phyloP scores from a whole-genome alignment of 805 yeast species.

The Starmerella scarabaei region DNA sequence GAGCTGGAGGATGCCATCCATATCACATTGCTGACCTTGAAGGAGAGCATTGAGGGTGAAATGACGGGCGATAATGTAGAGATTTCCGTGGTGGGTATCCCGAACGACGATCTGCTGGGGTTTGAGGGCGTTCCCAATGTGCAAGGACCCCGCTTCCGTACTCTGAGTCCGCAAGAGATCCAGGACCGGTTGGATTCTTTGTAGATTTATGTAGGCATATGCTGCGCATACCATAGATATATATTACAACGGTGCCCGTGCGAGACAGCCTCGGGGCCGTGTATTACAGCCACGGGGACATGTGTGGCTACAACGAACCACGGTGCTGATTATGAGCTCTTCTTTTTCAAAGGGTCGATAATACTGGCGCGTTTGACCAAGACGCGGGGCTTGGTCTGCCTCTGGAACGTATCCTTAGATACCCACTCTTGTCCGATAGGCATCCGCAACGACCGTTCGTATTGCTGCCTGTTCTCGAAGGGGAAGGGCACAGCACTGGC shows the following conservation, averaged over 20 bases:
- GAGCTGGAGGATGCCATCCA: conserved; percentile 97
- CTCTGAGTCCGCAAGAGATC: conserved; percentile 77
- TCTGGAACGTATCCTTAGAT: conserved; percentile 72
- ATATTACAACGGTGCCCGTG: not conserved
- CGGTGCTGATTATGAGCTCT: not conserved
- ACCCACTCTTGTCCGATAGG: conserved; percentile 98
- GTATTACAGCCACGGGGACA: not conserved
- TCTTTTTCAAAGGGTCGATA: conserved; percentile 74
- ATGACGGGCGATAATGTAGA: conserved; percentile 94
- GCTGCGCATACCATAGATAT: not conserved
- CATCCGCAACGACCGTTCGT: conserved; percentile 84
- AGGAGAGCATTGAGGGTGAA: conserved; percentile 96
- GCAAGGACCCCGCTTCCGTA: conserved; percentile 83
- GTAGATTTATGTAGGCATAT: conserved; percentile 30
- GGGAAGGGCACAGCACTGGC: conserved; percentile 91
- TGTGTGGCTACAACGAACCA: not conserved
- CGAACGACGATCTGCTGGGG: conserved; percentile 70
- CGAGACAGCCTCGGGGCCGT: not conserved
- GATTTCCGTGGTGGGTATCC: conserved; percentile 72
- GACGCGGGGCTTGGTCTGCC: conserved; percentile 76
- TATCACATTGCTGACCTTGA: conserved; percentile 82
- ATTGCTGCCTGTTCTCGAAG: conserved; percentile 83
- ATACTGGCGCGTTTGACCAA: conserved; percentile 77
- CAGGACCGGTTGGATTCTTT: conserved; percentile 90
- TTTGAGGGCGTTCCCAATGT: conserved; percentile 65